phyloP scores from a whole-genome alignment of 176 grass and related monocot species.

The Tillandsia leiboldiana region DNA sequence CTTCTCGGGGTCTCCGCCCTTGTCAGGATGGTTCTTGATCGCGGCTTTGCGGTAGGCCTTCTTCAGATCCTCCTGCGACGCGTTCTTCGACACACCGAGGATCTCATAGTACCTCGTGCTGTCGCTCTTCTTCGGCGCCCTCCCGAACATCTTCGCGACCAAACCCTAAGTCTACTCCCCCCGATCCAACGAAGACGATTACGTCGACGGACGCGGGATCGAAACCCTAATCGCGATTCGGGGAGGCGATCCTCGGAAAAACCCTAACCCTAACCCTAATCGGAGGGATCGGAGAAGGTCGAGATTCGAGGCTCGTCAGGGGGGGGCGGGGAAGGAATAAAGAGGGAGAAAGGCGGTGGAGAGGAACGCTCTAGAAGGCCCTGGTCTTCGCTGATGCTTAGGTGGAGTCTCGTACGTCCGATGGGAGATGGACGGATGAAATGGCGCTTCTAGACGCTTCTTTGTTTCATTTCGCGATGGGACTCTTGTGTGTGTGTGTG shows the following conservation, averaged over 20 bases:
- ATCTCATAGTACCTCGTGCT: constrained; percentile 84
- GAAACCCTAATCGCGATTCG: not conserved
- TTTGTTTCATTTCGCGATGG: constrained; percentile 1
- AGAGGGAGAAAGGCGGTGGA: constrained; percentile 2
- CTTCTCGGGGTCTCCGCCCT: constrained; percentile 90
- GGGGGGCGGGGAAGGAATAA: constrained; percentile 1
- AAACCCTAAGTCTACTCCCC: no score
- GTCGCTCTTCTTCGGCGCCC: constrained; percentile 82
- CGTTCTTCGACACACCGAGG: constrained; percentile 58
- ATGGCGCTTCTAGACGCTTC: constrained; percentile 51
- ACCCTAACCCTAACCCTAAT: no score
- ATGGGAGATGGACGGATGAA: no score
- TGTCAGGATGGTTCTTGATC: constrained; percentile 95
- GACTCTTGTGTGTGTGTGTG: not conserved
- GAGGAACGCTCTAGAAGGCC: not conserved
- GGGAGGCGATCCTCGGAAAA: not conserved
- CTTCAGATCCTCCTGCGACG: constrained; percentile 2
- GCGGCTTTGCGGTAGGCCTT: constrained; percentile 92
- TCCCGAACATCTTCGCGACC: constrained; percentile 47
- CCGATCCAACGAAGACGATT: no score
- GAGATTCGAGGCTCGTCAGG: not conserved
- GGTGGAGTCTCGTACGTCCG: no score
- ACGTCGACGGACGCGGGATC: no score
- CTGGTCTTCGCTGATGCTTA: not conserved
- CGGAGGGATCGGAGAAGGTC: no score